These are phyloP conservation scores for Raffaelea deltoideospora DNA, from an alignment of 2,329 filamentous ascomycete genomes.

Conservation along the genomic window DNA sequence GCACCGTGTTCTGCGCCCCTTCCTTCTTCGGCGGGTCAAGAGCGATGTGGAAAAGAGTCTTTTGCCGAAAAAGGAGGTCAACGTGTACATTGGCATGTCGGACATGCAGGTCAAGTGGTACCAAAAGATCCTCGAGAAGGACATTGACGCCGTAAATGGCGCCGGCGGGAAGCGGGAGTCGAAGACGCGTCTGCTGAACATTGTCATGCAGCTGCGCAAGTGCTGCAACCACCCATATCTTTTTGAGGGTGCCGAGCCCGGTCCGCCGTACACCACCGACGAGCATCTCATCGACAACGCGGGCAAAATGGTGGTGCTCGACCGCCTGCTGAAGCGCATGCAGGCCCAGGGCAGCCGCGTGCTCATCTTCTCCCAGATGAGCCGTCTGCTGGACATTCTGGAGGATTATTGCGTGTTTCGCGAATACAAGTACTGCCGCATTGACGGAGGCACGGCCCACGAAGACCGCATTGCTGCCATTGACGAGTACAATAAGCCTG, in stretches of 20 bases:
- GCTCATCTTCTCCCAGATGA: constrained; percentile 99
- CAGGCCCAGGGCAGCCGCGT: constrained; percentile 80
- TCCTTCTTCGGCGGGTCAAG: constrained; percentile 91
- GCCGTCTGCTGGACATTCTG: constrained; percentile 85
- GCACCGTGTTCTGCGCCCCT: constrained; percentile 82
- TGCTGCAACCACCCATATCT: constrained; percentile 98
- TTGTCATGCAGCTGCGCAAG: constrained; percentile 98
- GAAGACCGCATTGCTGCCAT: constrained; percentile 96
- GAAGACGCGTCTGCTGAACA: constrained; percentile 91
- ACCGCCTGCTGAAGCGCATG: constrained; percentile 76
- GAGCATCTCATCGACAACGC: constrained; percentile 89
- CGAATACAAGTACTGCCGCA: constrained; percentile 89
- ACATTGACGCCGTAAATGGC: constrained; percentile 96
- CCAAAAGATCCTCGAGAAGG: constrained; percentile 95
- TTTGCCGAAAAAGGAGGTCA: constrained; percentile 92
- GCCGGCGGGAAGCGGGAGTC: constrained; percentile 93
- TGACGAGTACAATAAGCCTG: constrained; percentile 94
- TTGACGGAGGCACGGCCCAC: constrained; percentile 90
- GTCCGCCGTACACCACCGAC: constrained; percentile 94
- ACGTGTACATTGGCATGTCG: constrained; percentile 94
- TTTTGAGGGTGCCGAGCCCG: constrained; percentile 93
- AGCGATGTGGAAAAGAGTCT: constrained; percentile 96
- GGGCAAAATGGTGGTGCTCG: constrained; percentile 93
- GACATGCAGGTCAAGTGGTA: constrained; percentile 99
- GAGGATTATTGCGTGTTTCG: constrained; percentile 98